Base-by-base conservation (phyloP, 2,329 filamentous ascomycete genomes). In the Colletotrichum lindemuthianum region DNA sequence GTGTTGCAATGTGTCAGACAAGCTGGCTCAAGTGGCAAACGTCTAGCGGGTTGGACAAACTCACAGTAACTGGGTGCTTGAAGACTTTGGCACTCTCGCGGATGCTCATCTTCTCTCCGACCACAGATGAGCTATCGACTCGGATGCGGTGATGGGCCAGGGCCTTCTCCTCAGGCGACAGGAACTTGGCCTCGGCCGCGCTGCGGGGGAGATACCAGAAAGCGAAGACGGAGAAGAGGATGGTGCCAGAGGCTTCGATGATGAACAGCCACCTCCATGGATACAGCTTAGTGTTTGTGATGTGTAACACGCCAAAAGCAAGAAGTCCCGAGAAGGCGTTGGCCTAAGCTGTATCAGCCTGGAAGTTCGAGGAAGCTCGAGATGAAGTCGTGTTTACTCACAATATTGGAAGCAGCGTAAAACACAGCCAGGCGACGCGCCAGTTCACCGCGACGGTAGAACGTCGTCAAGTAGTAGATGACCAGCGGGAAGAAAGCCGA, bases 61-160 rank as follows among this genome's bases (percentile, higher is more conserved):
- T 67, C 79, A 85, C 4, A 11, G 81, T 81, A 3, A 79, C 79
- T 2, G 84, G 84, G 49, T 81, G 73, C 50, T 70, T 77, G 73
- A 88, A 86, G 67, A 88, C 81, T 54, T 78, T 76, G 15, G 87
- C 74, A 0, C 84, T 77, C 3, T 87, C 84, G 15, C 72, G 75
- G 32, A 87, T 73, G 67, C 79, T 78, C 71, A 87, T 84, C 65
- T 81, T 72, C 70, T 87, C 84, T 41, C 82, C 79, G 33, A 87
- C 85, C 13, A 81, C 79, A 0, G 90, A 87, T 2, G 90, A 92
- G 7, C 87, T 90, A 73, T 95, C 92, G 55, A 92, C 84, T 67
- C 90, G 89, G 67, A 93, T 91, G n/a, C 91, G 88, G 70, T 88
- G 86, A 70, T 87, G 89, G 4, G 91, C 91, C 0, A 93, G 82